A percentile compares a stretch with the other conserved stretches of the same genome.
Conservation (phyloP, 225 moss, liverwort and hornwort genomes). For the Marchantia polymorpha region DNA sequence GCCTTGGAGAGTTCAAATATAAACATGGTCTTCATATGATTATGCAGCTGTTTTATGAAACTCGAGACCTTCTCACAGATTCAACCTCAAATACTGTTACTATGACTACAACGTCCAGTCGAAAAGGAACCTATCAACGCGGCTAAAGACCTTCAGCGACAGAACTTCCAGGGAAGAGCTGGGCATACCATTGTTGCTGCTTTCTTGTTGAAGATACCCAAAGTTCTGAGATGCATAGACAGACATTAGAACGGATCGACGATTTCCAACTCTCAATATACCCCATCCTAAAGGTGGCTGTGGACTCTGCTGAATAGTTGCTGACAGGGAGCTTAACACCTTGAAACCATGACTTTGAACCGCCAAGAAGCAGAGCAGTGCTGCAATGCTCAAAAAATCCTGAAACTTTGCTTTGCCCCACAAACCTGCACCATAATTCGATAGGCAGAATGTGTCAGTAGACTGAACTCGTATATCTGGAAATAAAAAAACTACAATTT, state of each 20-base stretch:
- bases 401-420: slow-evolving; percentile 66
- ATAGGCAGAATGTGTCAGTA: background rate
- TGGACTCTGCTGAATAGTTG: slow-evolving; percentile 81
- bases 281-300: slow-evolving; percentile 86
- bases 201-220: slow-evolving; percentile 75
- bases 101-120: too few relatives aligned
- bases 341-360: slow-evolving; percentile 90
- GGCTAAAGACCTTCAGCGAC: too few relatives aligned
- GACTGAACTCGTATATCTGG: too few relatives aligned
- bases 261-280: slow-evolving; percentile 69
- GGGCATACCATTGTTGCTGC: slow-evolving; percentile 54
- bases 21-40: background rate
- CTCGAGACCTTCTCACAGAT: too few relatives aligned
- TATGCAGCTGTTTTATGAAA: too few relatives aligned
- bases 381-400: slow-evolving; percentile 77
- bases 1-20: background rate
- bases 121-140: too few relatives aligned
- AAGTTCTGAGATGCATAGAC: slow-evolving; percentile 91
- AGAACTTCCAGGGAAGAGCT: background rate
- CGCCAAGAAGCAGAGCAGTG: slow-evolving; percentile 79
- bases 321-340: slow-evolving; percentile 87
- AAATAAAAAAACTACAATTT: background rate
- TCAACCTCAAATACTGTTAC: too few relatives aligned
- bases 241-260: slow-evolving; percentile 82
- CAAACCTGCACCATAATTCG: slow-evolving; percentile 52